Base-by-base conservation (phyloP, 768 basidiomycete species). In the Amanita rubescens region DNA sequence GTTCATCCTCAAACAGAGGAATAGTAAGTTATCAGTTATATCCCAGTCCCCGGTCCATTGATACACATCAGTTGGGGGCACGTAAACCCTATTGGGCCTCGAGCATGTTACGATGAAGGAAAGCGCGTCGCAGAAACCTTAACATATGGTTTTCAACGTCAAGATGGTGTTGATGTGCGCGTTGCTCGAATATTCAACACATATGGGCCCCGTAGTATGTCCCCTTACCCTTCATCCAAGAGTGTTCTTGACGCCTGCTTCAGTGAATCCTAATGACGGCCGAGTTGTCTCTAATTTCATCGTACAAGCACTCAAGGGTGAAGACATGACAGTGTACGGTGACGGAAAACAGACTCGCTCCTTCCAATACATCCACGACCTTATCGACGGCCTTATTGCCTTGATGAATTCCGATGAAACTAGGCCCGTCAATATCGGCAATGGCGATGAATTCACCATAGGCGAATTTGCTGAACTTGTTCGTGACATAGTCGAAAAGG, bases 91-190 rank as follows among this genome's bases (percentile, higher is more conserved):
- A 96, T 94, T 61, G 96, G 96, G 20, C 90, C 91, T 55, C 90
- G 96, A 57, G 94, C 95, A n/a, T 99, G 96, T 71, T 99, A 99
- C 66, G 96, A 99, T 65, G 96, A 99, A 71, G 96, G 96, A 46
- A 99, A 99, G 74, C 93, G 96, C 62, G 95, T 98, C 35, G 95
- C 96, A 37, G 96, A 99, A 73, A 96, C 95, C 15, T 71, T 99
- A 59, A 94, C 95, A 6, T 99, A 98, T 64, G 94, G 94, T 37
- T 98, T 88, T 77, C 87, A 90, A 59, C 79, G 89, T 55, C 96
- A 96, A 67, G 93, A 98, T 64, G 84, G 85, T 52, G 94, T 99
- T 56, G 90, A 97, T 60, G 91, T 98, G 50, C 86, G 94, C 52
- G 94, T 99, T 38, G 94, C 94, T 2, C 90, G 96, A 59, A 99